Conservation (phyloP, 139 green algal genomes). For the Pleodorina starrii region DNA sequence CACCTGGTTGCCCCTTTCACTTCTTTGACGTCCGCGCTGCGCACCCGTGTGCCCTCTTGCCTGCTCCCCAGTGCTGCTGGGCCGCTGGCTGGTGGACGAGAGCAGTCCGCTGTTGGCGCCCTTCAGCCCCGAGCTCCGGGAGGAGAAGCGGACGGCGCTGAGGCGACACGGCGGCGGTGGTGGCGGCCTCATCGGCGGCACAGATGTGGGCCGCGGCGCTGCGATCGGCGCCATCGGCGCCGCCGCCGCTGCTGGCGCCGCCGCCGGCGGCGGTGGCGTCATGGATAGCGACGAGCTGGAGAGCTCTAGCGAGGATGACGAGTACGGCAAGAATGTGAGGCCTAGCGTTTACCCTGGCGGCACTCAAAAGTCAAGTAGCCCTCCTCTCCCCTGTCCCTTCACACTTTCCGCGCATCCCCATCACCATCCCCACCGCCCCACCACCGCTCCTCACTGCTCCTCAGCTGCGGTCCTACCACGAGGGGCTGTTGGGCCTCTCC, state of each 20-base stretch:
- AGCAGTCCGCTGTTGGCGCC: conserved; percentile 20
- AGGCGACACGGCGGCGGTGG: background rate
- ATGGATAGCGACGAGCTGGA: conserved; percentile 4
- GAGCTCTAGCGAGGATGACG: background rate
- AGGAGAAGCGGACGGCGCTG: background rate
- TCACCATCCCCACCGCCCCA: no score
- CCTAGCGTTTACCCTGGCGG: no score
- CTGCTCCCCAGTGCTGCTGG: background rate
- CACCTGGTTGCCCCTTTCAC: no score
- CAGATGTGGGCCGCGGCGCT: no score
- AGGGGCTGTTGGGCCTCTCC: conserved; percentile 5
- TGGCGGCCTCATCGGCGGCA: background rate
- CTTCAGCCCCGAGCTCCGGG: conserved; percentile 5
- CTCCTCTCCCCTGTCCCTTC: no score
- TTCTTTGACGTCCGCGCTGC: no score
- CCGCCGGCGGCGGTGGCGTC: no score
- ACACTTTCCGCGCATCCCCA: no score
- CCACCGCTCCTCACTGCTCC: no score
- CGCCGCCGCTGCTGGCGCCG: no score
- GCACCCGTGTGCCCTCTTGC: no score
- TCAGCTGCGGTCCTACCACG: conserved; percentile 33
- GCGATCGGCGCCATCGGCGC: background rate
- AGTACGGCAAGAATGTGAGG: conserved; percentile 17
- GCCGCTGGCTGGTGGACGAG: conserved; percentile 27
- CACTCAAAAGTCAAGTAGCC: no score